A percentile compares a stretch with the other conserved stretches of the same genome.
Evolutionary conservation across 2,329 filamentous ascomycete species (phyloP).

Genomic region (Arthrobotrys conoides): DNA sequence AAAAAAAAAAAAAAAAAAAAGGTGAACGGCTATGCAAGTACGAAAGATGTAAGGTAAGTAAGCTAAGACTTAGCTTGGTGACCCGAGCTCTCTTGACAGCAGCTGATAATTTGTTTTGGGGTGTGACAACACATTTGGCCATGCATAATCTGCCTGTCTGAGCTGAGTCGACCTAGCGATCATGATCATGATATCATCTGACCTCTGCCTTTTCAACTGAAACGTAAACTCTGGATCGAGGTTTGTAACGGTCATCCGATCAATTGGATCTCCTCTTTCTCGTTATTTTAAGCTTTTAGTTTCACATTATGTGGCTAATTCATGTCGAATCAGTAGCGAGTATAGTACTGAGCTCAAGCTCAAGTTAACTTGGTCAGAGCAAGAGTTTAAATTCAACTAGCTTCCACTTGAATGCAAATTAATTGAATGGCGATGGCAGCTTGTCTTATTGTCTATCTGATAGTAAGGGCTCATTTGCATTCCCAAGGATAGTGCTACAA

Average conservation of each 20-base stretch:
- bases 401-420: too few species aligned
- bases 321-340: background rate
- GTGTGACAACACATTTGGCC: constrained; percentile 16
- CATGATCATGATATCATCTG: constrained; percentile 11
- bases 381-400: background rate
- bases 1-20: background rate
- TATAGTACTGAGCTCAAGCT: too few species aligned
- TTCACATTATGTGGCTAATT: constrained; percentile 7
- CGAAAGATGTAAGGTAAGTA: background rate
- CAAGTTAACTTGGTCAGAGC: too few species aligned
- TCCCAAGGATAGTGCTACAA: background rate
- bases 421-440: background rate
- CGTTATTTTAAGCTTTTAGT: background rate
- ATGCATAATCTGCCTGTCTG: constrained; percentile 24
- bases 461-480: background rate
- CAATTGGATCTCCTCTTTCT: constrained; percentile 6
- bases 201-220: constrained; percentile 15
- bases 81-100: constrained; percentile 28
- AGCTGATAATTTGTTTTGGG: constrained; percentile 15
- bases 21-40: constrained; percentile 15
- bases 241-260: constrained; percentile 23
- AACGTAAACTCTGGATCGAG: constrained; percentile 14
- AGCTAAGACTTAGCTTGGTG: background rate
- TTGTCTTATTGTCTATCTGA: too few species aligned
- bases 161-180: background rate